phyloP scores from a whole-genome alignment of 2,329 filamentous ascomycete genomes.

The Ophiostoma sp. region DNA sequence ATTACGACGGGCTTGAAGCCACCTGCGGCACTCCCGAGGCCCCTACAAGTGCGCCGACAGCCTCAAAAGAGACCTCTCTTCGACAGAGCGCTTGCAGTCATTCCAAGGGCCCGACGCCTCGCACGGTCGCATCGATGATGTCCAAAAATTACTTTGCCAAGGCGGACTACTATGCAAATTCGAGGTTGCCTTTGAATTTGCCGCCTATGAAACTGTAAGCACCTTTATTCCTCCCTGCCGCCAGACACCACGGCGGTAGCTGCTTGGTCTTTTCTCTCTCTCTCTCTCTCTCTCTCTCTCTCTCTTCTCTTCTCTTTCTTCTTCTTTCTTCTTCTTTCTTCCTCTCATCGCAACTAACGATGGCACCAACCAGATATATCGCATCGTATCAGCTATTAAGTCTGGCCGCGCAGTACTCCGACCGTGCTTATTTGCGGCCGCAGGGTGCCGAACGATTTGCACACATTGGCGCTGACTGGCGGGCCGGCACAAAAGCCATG shows the following conservation, averaged over 20 bases:
- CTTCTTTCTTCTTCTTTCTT: not conserved
- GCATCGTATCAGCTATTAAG: conserved; percentile 75
- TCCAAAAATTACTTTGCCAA: conserved; percentile 69
- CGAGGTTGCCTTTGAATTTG: conserved; percentile 67
- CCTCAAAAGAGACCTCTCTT: not conserved
- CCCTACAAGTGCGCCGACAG: not conserved
- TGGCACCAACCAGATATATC: conserved; percentile 56
- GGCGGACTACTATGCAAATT: conserved; percentile 76
- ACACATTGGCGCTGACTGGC: conserved; percentile 70
- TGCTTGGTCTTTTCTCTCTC: not conserved
- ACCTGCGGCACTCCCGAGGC: conserved; percentile 50
- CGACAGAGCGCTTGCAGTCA: not conserved
- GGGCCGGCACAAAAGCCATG: conserved; percentile 79
- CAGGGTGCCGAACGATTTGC: conserved; percentile 63
- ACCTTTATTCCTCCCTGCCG: conserved; percentile 15
- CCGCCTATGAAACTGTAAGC: conserved; percentile 66
- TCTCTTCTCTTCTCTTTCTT: not conserved
- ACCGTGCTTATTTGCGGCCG: conserved; percentile 70
- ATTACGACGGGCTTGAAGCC: conserved; percentile 53
- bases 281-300: not conserved
- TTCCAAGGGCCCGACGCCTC: conserved; percentile 41
- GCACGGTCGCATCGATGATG: conserved; percentile 39
- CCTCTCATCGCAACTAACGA: not conserved
- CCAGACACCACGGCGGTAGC: not conserved
- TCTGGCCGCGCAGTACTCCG: conserved; percentile 75